Base-by-base conservation (phyloP, 106 monocot species). In the Dioscorea dumetorum region DNA sequence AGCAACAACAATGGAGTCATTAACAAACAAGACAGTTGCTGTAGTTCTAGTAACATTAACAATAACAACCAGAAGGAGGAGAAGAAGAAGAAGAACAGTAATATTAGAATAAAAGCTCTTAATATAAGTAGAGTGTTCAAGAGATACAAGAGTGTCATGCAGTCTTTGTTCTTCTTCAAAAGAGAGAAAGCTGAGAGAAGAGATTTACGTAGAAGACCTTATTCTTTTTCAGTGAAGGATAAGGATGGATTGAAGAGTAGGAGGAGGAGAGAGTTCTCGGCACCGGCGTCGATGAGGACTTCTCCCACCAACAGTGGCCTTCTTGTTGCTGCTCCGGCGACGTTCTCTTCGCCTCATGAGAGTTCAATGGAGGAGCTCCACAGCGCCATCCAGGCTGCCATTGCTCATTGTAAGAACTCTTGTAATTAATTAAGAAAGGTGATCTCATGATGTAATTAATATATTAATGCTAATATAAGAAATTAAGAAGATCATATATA, bases 301-400 rank as follows among this genome's bases (percentile, higher is more conserved):
- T 91, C 91, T 4, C 91, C 95, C 1, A 63, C 91, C 15, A 91
- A 86, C 70, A 95, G 91, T 61, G 91, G 95, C 8, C 76, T 73
- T 20, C 85, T 93, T 16, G 62, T 79, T 7, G 65, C 80, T 0
- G 67, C 87, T 8, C 56, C 75, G 51, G 33, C 66, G 28, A 58
- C 58, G 5, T 59, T 60, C 13, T 71, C 79, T 0, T 81, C 91
- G 14, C 82, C 87, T 11, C 75, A 84, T 16, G 82, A 90, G 76
- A 94, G 94, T 82, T 78, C 90, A 41, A 94, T 91, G 95, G 95
- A 97, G 63, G 95, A 97, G 84, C 86, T 97, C 22, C 91, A 88
- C 50, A 91, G 69, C 60, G 95, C 86, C 8, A 89, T 95, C 61
- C 85, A 91, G 76, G 95, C 83, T 0, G 95, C 95, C 70, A 91